Conservation (phyloP, 768 basidiomycete genomes). For the Pholiota conissans region DNA sequence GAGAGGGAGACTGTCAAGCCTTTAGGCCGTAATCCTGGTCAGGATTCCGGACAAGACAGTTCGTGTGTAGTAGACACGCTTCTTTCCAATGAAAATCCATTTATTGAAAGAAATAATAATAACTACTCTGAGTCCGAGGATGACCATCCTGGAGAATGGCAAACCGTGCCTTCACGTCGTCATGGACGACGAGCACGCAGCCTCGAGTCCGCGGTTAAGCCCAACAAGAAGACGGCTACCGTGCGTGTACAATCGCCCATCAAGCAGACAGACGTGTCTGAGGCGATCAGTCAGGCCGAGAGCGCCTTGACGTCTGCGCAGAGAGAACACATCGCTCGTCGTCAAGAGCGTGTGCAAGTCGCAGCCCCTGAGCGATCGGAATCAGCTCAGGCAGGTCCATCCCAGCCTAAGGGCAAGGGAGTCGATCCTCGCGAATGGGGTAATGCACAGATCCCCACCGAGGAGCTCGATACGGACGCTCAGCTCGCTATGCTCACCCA, state of each 20-base stretch:
- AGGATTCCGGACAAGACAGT: neutral
- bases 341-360: neutral
- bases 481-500: neutral
- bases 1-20: neutral
- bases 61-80: neutral
- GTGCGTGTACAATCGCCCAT: neutral
- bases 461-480: neutral
- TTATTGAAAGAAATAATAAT: neutral
- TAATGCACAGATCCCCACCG: neutral
- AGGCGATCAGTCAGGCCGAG: neutral
- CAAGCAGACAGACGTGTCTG: neutral
- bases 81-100: neutral
- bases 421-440: conserved; percentile 2
- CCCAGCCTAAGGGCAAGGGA: neutral
- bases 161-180: neutral
- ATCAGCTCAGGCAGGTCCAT: neutral
- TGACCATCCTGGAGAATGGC: neutral
- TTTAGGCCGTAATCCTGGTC: neutral
- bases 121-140: neutral
- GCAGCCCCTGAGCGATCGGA: neutral
- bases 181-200: neutral
- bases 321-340: neutral
- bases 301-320: neutral
- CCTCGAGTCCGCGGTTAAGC: neutral
- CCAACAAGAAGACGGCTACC: neutral